phyloP scores from a whole-genome alignment of 495 filamentous ascomycete species.

The Penicillium psychrofluorescens region DNA sequence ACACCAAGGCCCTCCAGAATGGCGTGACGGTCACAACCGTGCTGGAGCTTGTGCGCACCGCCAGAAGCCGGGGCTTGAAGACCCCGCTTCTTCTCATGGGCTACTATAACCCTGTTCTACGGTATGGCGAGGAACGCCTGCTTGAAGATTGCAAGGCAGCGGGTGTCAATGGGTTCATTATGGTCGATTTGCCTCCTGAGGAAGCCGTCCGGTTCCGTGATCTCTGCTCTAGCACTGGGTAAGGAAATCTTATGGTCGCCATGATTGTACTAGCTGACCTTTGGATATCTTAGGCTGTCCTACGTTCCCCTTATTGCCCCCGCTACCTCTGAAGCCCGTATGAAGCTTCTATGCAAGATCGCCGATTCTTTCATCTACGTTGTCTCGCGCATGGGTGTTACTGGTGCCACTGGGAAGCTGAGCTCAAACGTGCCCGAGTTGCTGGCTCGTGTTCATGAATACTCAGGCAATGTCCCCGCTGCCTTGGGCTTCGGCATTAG shows the following conservation, averaged over 20 bases:
- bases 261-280: no score
- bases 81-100: constrained; percentile 92
- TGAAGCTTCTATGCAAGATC: constrained; percentile 93
- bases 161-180: constrained; percentile 93
- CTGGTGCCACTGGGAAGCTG: constrained; percentile 77
- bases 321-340: constrained; percentile 81
- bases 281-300: constrained; percentile 52
- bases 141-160: constrained; percentile 77
- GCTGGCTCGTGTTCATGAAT: constrained; percentile 78
- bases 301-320: constrained; percentile 96
- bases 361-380: constrained; percentile 99
- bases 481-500: constrained; percentile 95
- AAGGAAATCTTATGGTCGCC: constrained; percentile 14
- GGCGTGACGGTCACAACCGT: constrained; percentile 74
- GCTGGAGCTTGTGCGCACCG: constrained; percentile 71
- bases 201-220: constrained; percentile 89
- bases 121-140: constrained; percentile 86
- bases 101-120: constrained; percentile 94
- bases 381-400: constrained; percentile 95
- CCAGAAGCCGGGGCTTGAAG: constrained; percentile 65
- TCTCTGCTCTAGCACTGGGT: constrained; percentile 69
- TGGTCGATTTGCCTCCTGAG: constrained; percentile 94
- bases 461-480: constrained; percentile 82
- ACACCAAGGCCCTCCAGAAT: constrained; percentile 81
- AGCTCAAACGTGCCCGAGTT: constrained; percentile 74